phyloP scores from a whole-genome alignment of 179 eudicot species.

The Silene noctiflora region DNA sequence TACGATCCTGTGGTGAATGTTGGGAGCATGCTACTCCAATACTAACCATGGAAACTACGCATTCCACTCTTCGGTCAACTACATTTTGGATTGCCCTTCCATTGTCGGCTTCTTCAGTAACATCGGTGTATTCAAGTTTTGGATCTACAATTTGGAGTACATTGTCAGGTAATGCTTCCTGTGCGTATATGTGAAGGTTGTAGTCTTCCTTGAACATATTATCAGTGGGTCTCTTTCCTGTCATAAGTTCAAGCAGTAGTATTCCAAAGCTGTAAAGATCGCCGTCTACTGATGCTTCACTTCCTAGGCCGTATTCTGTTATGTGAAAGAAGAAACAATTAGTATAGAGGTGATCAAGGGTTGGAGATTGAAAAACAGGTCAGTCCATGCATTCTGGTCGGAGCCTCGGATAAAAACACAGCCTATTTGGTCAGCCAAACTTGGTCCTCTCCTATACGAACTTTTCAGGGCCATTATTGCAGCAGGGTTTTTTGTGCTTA shows the following conservation, averaged over 20 bases:
- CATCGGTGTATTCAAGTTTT: background rate
- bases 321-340: background rate
- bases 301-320: conserved; percentile 19
- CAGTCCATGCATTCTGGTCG: no score
- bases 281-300: conserved; percentile 7
- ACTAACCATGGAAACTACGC: background rate
- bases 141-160: conserved; percentile 8
- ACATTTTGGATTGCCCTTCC: background rate
- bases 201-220: conserved; percentile 4
- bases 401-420: no score
- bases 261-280: conserved; percentile 16
- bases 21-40: conserved; percentile 12
- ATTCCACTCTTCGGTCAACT: conserved; percentile 2
- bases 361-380: no score
- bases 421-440: no score
- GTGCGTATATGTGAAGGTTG: conserved; percentile 1
- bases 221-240: conserved; percentile 14
- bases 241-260: conserved; percentile 11
- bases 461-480: no score
- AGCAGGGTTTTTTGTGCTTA: no score
- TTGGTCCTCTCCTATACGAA: no score
- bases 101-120: conserved; percentile 1
- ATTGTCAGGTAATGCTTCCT: conserved; percentile 14
- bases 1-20: conserved; percentile 14
- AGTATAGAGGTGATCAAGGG: background rate